These are phyloP conservation scores for Brassica cretica DNA, from an alignment of 345 rosid genomes.

Conservation along the genomic window DNA sequence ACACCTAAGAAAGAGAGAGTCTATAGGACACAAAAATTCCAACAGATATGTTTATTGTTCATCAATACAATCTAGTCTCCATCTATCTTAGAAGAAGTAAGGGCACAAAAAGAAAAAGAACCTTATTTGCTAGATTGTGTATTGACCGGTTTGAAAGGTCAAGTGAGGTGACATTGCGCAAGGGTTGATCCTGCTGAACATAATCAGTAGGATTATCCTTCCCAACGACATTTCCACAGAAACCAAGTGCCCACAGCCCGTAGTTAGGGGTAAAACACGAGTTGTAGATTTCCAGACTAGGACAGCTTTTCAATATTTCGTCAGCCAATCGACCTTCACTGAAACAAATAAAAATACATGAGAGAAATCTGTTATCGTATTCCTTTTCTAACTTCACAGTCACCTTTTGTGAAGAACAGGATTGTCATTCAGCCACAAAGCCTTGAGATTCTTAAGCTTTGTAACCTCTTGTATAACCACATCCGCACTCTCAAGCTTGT, in stretches of 20 bases:
- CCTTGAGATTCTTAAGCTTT: conserved; percentile 67
- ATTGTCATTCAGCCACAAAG: conserved; percentile 84
- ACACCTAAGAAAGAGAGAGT: not conserved
- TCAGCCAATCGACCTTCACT: conserved; percentile 53
- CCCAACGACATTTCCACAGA: conserved; percentile 63
- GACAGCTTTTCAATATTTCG: conserved; percentile 62
- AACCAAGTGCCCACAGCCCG: conserved; percentile 88
- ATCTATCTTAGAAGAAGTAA: conserved; percentile 6
- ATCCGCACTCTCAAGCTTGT: conserved; percentile 63
- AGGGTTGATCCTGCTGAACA: conserved; percentile 42
- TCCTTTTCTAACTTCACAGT: conserved; percentile 3
- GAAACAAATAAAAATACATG: conserved; percentile 31
- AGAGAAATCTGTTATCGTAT: conserved; percentile 15
- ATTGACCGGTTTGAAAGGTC: conserved; percentile 75
- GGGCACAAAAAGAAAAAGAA: conserved; percentile 6
- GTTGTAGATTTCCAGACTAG: conserved; percentile 73
- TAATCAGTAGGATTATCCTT: conserved; percentile 69
- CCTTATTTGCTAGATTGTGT: conserved; percentile 73
- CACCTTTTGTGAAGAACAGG: conserved; percentile 64
- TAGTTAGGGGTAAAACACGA: conserved; percentile 66
- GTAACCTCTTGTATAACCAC: conserved; percentile 58
- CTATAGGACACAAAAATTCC: conserved; percentile 2
- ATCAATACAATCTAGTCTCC: not conserved
- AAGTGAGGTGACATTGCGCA: conserved; percentile 64
- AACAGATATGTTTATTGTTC: not conserved